phyloP scores from a whole-genome alignment of 2,329 filamentous ascomycete genomes.

The Ophiosphaerella korrae region DNA sequence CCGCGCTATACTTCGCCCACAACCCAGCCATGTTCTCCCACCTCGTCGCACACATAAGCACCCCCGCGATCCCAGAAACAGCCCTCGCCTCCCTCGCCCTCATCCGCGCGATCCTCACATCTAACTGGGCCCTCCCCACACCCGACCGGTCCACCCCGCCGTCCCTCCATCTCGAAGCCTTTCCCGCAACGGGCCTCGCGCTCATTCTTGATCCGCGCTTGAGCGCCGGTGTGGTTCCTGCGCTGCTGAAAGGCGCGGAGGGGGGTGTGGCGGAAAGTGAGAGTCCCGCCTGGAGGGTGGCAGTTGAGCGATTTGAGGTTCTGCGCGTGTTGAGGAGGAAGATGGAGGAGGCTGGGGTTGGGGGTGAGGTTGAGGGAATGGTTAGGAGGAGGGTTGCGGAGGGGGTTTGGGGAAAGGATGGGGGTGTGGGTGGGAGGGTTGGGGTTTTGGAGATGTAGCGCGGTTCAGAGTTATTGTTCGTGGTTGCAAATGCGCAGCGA shows the following conservation, averaged over 20 bases:
- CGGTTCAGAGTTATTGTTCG: too few species aligned
- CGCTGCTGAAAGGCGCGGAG: conserved; percentile 62
- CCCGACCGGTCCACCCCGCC: conserved; percentile 55
- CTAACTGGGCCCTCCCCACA: conserved; percentile 60
- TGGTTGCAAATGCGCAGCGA: too few species aligned
- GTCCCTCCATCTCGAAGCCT: conserved; percentile 21
- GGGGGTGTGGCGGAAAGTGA: conserved; percentile 62
- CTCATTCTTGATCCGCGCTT: conserved; percentile 59
- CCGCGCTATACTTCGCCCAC: conserved; percentile 58
- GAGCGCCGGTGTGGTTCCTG: conserved; percentile 58
- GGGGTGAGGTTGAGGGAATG: conserved; percentile 49
- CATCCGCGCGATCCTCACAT: conserved; percentile 58
- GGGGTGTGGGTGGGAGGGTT: conserved; percentile 51
- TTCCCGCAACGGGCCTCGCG: conserved; percentile 53
- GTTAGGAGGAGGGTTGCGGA: conserved; percentile 49
- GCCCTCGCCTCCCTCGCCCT: conserved; percentile 61
- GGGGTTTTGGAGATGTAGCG: conserved; percentile 56
- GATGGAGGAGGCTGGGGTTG: conserved; percentile 47
- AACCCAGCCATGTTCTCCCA: conserved; percentile 59
- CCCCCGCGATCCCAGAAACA: conserved; percentile 61
- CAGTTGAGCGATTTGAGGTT: conserved; percentile 62
- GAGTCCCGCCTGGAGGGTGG: conserved; percentile 62
- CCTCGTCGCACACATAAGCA: conserved; percentile 59
- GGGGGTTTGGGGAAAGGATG: conserved; percentile 50
- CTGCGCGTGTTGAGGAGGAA: conserved; percentile 55